Conservation (phyloP, 805 yeast species). For the Candida succiphila region DNA sequence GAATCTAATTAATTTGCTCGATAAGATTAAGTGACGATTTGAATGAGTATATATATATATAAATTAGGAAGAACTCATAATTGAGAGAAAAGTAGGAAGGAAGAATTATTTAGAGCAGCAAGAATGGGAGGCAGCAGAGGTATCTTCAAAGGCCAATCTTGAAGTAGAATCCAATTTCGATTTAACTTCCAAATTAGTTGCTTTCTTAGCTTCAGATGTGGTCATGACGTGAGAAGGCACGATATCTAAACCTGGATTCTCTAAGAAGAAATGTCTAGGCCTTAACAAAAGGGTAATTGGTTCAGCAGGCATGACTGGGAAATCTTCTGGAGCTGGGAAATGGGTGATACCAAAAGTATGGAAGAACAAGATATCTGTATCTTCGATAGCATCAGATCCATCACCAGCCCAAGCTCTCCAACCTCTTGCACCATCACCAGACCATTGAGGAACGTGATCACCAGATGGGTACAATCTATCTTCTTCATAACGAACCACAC, state of each 20-base stretch:
- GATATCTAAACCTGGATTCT: constrained; percentile 70
- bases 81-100: not conserved
- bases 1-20: too few species aligned
- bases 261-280: constrained; percentile 71
- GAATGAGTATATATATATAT: too few species aligned
- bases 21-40: too few species aligned
- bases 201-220: constrained; percentile 31
- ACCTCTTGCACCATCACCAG: constrained; percentile 58
- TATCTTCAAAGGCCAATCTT: constrained; percentile 37
- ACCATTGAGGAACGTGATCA: constrained; percentile 65
- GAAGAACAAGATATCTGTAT: constrained; percentile 66
- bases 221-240: constrained; percentile 51
- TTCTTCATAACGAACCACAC: constrained; percentile 65
- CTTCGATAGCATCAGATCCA: constrained; percentile 44
- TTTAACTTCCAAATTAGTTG: constrained; percentile 27
- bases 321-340: constrained; percentile 84
- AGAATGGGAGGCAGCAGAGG: too few species aligned
- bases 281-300: constrained; percentile 65
- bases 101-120: not conserved
- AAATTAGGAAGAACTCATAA: too few species aligned
- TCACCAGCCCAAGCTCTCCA: constrained; percentile 64
- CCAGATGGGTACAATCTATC: constrained; percentile 77
- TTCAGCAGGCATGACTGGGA: constrained; percentile 86
- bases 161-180: constrained; percentile 37
- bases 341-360: constrained; percentile 82